Evolutionary conservation across 2,329 filamentous ascomycete genomes (phyloP).

Genomic region (Pseudocercospora fijiensis): DNA sequence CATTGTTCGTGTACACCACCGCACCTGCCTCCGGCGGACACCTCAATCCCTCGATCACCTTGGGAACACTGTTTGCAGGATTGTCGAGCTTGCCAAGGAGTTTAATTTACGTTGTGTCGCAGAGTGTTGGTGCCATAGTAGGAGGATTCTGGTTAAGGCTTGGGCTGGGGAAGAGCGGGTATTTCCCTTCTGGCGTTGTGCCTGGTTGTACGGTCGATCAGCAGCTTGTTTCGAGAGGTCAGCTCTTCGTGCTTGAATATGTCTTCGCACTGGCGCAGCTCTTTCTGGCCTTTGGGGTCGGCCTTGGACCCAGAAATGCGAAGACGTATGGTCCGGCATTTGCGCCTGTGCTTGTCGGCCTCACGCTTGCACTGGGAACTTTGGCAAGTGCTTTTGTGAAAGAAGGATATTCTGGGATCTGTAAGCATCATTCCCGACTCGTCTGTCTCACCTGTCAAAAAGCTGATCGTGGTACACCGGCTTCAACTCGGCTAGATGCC

Average conservation of each 20-base stretch:
- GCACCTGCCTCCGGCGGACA: slow-evolving; percentile 54
- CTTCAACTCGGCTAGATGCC: slow-evolving; percentile 40
- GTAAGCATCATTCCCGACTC: neutral
- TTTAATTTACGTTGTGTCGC: slow-evolving; percentile 49
- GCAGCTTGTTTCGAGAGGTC: slow-evolving; percentile 21
- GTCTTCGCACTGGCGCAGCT: slow-evolving; percentile 49
- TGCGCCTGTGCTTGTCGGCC: slow-evolving; percentile 51
- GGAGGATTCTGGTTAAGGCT: slow-evolving; percentile 28
- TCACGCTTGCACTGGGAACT: slow-evolving; percentile 35
- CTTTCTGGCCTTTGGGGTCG: slow-evolving; percentile 54
- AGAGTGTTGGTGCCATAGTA: slow-evolving; percentile 45
- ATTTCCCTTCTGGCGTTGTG: slow-evolving; percentile 12
- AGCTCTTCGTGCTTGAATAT: slow-evolving; percentile 50
- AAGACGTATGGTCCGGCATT: slow-evolving; percentile 52
- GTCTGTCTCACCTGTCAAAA: neutral
- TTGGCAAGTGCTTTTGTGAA: slow-evolving; percentile 34
- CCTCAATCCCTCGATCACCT: slow-evolving; percentile 55
- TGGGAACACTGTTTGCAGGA: slow-evolving; percentile 53
- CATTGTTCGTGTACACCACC: slow-evolving; percentile 53
- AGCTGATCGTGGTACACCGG: slow-evolving; percentile 20
- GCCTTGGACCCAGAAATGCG: slow-evolving; percentile 54
- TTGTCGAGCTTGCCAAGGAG: slow-evolving; percentile 52
- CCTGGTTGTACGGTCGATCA: slow-evolving; percentile 28
- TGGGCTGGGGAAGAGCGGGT: neutral
- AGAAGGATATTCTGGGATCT: slow-evolving; percentile 39